Base-by-base conservation (phyloP, 2,329 filamentous ascomycete genomes). In the Basipetospora sp. region DNA sequence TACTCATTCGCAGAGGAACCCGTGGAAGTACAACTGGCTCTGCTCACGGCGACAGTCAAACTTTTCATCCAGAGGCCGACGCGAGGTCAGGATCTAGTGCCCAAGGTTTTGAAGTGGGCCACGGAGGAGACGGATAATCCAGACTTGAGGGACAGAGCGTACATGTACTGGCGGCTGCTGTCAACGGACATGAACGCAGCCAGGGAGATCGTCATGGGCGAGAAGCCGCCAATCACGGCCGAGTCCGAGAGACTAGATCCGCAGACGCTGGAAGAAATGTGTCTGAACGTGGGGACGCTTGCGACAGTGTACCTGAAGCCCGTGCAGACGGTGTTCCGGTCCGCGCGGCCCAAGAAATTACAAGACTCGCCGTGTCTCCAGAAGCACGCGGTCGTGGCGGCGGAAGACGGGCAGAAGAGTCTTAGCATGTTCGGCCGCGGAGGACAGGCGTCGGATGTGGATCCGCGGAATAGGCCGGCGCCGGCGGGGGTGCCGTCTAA, bases 81-180 rank as follows among this genome's bases (percentile, higher is more conserved):
- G 13, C 93, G 93, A 53, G 90, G 85, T 18, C 87, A 94, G 51
- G 78, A 92, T 37, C 68, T 98, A 5, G 88, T 98, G 1, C 90
- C 88, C 1, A 86, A 86, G 51, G 88, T 96, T 3, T 66, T 98
- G 36, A 96, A 96, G 59, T 96, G 90, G 88, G 92, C 90, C 4
- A 98, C 90, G 0, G 90, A 96, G 56, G 90, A 96, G 56, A 96
- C 88, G n/a, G 90, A 98, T 53, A 94, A 98, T 57, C 90, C 90
- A 1, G 90, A 98, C 58, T 73, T 98, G 19, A 78, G 90, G 45
- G 90, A 98, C 56, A 71, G 90, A 49, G 90, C 90, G 0, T 98
- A 94, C 64, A 96, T 98, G 87, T 98, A 98, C 65, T 98, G 90
- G 90, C 83, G 90, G 4, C 70, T 98, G 11, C 69, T 98, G 2